Percentiles rank a stretch among this genome's conserved stretches.
Conservation (phyloP, 768 basidiomycete species). For the Tylopilus felleus region DNA sequence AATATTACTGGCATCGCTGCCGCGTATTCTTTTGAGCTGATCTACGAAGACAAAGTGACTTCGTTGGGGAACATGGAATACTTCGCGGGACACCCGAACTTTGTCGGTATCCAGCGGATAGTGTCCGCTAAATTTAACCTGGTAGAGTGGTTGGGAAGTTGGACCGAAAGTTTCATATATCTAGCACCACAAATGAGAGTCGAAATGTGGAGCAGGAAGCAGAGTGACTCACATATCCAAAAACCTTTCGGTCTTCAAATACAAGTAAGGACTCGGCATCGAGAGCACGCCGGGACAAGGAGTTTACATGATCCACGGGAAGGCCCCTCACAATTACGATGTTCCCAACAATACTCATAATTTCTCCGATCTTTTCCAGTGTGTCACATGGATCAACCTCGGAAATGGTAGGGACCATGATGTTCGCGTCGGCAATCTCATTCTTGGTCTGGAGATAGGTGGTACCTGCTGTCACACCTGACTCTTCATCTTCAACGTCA, state of each 20-base stretch:
- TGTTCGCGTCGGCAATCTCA: slow-evolving; percentile 56
- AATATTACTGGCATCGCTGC: slow-evolving; percentile 92
- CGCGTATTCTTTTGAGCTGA: slow-evolving; percentile 67
- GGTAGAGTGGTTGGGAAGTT: slow-evolving; percentile 85
- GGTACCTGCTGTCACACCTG: slow-evolving; percentile 36
- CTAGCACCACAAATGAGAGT: slow-evolving; percentile 37
- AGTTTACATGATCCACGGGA: slow-evolving; percentile 39
- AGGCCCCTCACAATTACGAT: slow-evolving; percentile 72
- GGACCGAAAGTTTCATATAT: slow-evolving; percentile 96
- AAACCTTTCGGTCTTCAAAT: slow-evolving; percentile 82
- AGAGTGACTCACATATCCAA: slow-evolving; percentile 72
- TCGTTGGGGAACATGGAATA: slow-evolving; percentile 79
- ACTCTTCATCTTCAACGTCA: slow-evolving; percentile 53
- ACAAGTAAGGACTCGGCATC: slow-evolving; percentile 91
- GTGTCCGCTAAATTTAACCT: slow-evolving; percentile 70
- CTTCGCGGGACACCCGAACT: slow-evolving; percentile 53
- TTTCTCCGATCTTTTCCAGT: slow-evolving; percentile 73
- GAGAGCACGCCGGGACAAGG: slow-evolving; percentile 60
- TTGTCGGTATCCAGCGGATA: slow-evolving; percentile 60
- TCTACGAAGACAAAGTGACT: slow-evolving; percentile 84
- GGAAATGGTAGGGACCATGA: slow-evolving; percentile 60
- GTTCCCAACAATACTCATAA: slow-evolving; percentile 70
- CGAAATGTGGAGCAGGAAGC: slow-evolving; percentile 9
- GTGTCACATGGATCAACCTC: slow-evolving; percentile 60
- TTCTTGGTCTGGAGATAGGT: slow-evolving; percentile 65